Evolutionary conservation across 2,329 filamentous ascomycete species (phyloP).

Genomic region (Epicoccum sorghinum): DNA sequence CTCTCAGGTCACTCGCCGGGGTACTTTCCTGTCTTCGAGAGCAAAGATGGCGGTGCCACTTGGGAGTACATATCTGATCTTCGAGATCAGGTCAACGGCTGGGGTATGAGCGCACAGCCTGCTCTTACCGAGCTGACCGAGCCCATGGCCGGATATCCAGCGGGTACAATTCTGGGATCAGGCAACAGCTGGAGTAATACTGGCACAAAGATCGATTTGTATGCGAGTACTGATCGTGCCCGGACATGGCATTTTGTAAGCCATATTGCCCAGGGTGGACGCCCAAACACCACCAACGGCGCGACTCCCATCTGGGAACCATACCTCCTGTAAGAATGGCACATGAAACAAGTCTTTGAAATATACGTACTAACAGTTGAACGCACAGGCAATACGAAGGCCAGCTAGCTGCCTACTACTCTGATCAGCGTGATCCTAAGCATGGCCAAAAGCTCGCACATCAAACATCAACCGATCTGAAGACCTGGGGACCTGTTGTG

Average conservation of each 20-base stretch:
- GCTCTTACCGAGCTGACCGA: slow-evolving; percentile 20
- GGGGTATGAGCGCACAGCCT: slow-evolving; percentile 63
- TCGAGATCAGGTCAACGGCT: slow-evolving; percentile 66
- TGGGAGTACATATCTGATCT: slow-evolving; percentile 68
- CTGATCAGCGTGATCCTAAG: slow-evolving; percentile 31
- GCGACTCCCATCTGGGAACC: slow-evolving; percentile 35
- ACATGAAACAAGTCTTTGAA: neutral
- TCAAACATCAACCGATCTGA: slow-evolving; percentile 26
- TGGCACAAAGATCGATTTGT: slow-evolving; percentile 27
- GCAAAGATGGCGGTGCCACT: slow-evolving; percentile 52
- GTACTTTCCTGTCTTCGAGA: slow-evolving; percentile 52
- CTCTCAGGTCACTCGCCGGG: neutral
- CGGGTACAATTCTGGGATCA: slow-evolving; percentile 46
- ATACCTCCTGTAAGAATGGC: slow-evolving; percentile 18
- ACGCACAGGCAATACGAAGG: slow-evolving; percentile 16
- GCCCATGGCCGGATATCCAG: slow-evolving; percentile 24
- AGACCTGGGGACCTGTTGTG: slow-evolving; percentile 28
- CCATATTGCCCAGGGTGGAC: slow-evolving; percentile 24
- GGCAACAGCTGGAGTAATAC: slow-evolving; percentile 59
- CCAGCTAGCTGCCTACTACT: slow-evolving; percentile 31
- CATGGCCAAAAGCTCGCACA: slow-evolving; percentile 35
- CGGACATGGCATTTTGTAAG: slow-evolving; percentile 32
- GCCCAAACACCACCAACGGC: slow-evolving; percentile 23
- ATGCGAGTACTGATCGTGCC: slow-evolving; percentile 28
- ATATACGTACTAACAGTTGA: neutral